Percentiles rank a stretch among this genome's conserved stretches.
phyloP scores from a whole-genome alignment of 345 rosid genomes.

The Eucalyptus erythrocorys region DNA sequence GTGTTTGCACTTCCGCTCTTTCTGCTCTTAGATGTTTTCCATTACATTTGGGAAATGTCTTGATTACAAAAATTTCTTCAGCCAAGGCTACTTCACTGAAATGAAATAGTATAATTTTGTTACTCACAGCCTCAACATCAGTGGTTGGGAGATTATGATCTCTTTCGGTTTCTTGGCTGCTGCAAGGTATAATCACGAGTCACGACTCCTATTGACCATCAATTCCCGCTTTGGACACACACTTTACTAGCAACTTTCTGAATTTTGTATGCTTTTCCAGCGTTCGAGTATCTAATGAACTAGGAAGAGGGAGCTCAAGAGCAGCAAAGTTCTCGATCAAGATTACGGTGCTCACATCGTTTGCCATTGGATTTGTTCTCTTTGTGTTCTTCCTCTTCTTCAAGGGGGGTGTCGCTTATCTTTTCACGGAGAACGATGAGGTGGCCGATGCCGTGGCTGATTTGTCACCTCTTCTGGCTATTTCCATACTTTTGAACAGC shows the following conservation, averaged over 20 bases:
- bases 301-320: constrained; percentile 43
- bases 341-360: constrained; percentile 25
- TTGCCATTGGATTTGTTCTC: constrained; percentile 30
- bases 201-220: not conserved
- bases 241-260: not conserved
- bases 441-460: constrained; percentile 51
- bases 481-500: not conserved
- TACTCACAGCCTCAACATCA: constrained; percentile 47
- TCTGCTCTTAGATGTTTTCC: not conserved
- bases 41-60: not conserved
- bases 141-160: constrained; percentile 76
- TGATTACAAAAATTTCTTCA: not conserved
- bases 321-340: constrained; percentile 40
- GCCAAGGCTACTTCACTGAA: not conserved
- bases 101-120: not conserved
- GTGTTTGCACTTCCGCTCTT: not conserved
- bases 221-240: not conserved
- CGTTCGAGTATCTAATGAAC: constrained; percentile 78
- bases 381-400: constrained; percentile 37
- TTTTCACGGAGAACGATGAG: constrained; percentile 35
- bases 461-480: constrained; percentile 58
- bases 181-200: constrained; percentile 25
- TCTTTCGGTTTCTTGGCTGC: constrained; percentile 73
- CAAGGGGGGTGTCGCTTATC: constrained; percentile 39
- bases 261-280: constrained; percentile 1